phyloP scores from a whole-genome alignment of 108 stramenopile species.

The Hondaea fermentalgiana region DNA sequence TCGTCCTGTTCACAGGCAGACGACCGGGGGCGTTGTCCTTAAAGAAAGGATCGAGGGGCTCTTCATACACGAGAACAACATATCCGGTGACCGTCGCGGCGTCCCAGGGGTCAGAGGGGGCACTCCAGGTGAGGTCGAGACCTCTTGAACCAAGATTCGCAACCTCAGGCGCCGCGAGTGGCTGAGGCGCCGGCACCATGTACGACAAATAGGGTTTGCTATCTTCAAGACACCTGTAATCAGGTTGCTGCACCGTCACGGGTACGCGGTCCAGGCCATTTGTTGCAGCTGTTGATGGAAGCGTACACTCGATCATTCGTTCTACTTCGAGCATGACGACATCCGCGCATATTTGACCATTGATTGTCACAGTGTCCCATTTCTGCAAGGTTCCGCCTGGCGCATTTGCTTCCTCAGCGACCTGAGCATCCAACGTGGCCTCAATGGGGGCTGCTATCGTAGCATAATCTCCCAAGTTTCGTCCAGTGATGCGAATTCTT shows the following conservation, averaged over 20 bases:
- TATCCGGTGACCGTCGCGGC: slow-evolving; percentile 47
- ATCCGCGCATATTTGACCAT: slow-evolving; percentile 22
- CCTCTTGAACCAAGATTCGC: slow-evolving; percentile 38
- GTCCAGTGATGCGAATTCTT: slow-evolving; percentile 32
- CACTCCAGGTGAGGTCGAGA: slow-evolving; percentile 35
- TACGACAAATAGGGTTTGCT: slow-evolving; percentile 39
- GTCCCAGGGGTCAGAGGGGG: slow-evolving; percentile 31
- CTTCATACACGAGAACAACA: not conserved
- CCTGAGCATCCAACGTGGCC: not conserved
- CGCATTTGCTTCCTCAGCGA: not conserved
- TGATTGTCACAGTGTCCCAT: slow-evolving; percentile 21
- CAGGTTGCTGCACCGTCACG: not conserved
- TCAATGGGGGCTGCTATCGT: not conserved
- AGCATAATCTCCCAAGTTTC: slow-evolving; percentile 33
- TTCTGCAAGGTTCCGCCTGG: no score
- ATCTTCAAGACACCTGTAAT: slow-evolving; percentile 20
- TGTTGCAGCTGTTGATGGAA: slow-evolving; percentile 9
- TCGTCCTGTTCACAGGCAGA: not conserved
- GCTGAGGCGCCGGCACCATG: slow-evolving; percentile 18
- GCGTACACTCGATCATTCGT: slow-evolving; percentile 23
- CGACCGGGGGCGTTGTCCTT: not conserved
- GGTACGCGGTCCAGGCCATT: not conserved
- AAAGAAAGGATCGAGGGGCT: not conserved
- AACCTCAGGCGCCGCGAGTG: not conserved
- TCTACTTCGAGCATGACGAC: not conserved